Base-by-base conservation (phyloP, 2,329 filamentous ascomycete genomes). In the Fusarium albosuccineum region DNA sequence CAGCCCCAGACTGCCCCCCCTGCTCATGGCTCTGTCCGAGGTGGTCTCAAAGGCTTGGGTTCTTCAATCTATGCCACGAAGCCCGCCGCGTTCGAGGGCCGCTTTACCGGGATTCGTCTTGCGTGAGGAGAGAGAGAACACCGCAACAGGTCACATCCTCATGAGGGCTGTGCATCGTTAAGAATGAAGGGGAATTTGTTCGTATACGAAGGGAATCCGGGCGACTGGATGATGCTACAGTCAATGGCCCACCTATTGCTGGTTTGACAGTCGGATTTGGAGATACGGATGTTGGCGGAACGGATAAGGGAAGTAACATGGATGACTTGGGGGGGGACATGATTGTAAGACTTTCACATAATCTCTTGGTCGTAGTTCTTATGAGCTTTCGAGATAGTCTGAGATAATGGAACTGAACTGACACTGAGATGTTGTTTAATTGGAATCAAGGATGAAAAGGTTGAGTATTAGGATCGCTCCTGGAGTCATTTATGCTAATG, bases 21-120 rank as follows among this genome's bases (percentile, higher is more conserved):
- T 9, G 10, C 36, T 16, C 26, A 29, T 13, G 39, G 22, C 27
- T n/a, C 53, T 34, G 52, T 37, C 16, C 16, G 29, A 10, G 30
- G 40, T 8, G 44, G 34, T 2, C 40, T 27, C 14, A 50, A 59
- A 27, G 71, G 71, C 2, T 55, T 75, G 6, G 53, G 66, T 14
- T 45, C 69, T 10, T 71, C 68, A 4, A 58, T 60, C 6, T 71
- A 50, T n/a, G 68, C 68, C 11, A 66, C 14, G 14, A 51, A 49
- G 26, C 58, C 58, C 0, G 52, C 30, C 2, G 0, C 58, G 3
- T 68, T 48, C 11, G 14, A 39, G 22, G 58, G 62, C 17, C 42
- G n/a, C 14, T 71, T 71, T 14, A 68, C 69, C 6, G 67, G 69
- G 5, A 11, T 45, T 40, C 53, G 30, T 7, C 22, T 22, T 22